Percentiles rank a stretch among this genome's conserved stretches.
Conservation (phyloP, 73 alveolate genomes). For the Paramecium primaurelia region DNA sequence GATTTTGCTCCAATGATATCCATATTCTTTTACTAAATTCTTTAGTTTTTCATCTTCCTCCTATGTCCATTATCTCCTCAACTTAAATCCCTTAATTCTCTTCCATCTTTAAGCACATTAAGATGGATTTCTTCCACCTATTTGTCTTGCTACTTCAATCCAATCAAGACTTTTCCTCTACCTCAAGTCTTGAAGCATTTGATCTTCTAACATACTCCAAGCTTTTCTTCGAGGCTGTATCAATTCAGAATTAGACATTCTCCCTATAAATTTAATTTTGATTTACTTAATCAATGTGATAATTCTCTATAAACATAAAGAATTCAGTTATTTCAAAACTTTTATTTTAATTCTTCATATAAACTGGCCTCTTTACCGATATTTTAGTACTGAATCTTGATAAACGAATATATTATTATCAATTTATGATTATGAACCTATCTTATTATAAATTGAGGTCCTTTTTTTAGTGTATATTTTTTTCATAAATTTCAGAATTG, state of each 20-base stretch:
- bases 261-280: not conserved
- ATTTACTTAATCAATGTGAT: not conserved
- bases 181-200: constrained; percentile 37
- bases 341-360: not conserved
- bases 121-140: constrained; percentile 59
- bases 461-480: too few relatives aligned
- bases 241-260: not conserved
- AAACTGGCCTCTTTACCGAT: not conserved
- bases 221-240: constrained; percentile 28
- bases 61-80: constrained; percentile 50
- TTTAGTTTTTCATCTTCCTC: constrained; percentile 53
- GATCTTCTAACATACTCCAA: constrained; percentile 53
- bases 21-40: not conserved
- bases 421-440: not conserved
- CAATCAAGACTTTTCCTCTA: constrained; percentile 37
- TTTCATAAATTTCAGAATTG: not conserved
- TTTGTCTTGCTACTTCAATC: constrained; percentile 52
- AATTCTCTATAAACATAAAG: not conserved
- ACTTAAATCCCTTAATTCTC: constrained; percentile 54
- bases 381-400: not conserved
- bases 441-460: not conserved
- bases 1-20: constrained; percentile 5
- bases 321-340: constrained; percentile 4
- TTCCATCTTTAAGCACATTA: constrained; percentile 63
- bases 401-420: not conserved